Percentiles rank a stretch among this genome's conserved stretches.
These are phyloP conservation scores for Rhodotorula diobovata DNA, from an alignment of 768 basidiomycete genomes.

Conservation along the genomic window DNA sequence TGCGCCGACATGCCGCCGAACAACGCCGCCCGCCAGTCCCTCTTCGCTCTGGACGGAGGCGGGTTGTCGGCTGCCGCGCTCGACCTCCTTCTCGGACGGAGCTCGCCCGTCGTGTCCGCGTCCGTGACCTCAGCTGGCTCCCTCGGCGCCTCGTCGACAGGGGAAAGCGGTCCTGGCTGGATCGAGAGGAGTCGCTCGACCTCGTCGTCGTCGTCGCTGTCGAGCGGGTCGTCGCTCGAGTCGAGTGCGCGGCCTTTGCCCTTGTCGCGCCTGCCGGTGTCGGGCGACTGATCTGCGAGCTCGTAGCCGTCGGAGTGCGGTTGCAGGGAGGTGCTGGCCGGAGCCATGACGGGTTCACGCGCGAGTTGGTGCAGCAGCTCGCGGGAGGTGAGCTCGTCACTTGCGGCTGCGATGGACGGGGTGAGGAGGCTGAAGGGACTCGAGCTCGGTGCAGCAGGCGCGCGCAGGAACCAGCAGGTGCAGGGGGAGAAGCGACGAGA, in stretches of 20 bases:
- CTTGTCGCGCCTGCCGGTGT: background rate
- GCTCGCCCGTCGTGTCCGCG: background rate
- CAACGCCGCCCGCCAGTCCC: background rate
- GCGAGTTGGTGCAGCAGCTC: no score
- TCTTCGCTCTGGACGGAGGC: background rate
- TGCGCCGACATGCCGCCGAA: slow-evolving; percentile 8
- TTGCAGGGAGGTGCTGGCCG: background rate
- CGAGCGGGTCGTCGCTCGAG: background rate
- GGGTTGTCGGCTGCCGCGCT: background rate
- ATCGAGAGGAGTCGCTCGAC: background rate
- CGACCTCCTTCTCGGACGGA: background rate
- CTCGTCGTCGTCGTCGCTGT: slow-evolving; percentile 17
- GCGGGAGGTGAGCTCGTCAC: no score
- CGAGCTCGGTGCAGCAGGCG: no score
- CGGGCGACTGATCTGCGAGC: background rate
- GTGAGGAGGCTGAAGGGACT: no score
- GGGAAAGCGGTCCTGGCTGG: background rate
- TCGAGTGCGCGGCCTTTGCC: slow-evolving; percentile 9
- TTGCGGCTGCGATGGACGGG: no score
- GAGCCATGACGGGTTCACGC: background rate
- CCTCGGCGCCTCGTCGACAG: background rate
- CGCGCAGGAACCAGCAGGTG: no score
- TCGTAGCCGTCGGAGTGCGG: background rate
- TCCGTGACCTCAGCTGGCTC: no score
- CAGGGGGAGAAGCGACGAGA: no score